phyloP scores from a whole-genome alignment of 768 basidiomycete species.

The Sporobolomyces pararoseus region DNA sequence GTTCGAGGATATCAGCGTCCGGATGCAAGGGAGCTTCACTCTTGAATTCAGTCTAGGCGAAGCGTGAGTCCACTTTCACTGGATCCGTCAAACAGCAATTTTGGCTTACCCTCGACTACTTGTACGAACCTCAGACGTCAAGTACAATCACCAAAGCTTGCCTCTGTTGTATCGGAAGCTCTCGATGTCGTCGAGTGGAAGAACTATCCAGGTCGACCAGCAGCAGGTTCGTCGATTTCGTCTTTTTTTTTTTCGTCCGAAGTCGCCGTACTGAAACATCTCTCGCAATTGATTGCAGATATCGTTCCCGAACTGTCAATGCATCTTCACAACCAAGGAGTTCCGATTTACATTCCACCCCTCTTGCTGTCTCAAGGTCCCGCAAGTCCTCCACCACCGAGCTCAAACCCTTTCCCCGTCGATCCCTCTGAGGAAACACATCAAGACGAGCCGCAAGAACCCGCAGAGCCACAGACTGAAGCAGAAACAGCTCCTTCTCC shows the following conservation, averaged over 20 bases:
- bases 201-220: conserved; percentile 59
- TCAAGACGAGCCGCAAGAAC: no score
- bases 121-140: conserved; percentile 51
- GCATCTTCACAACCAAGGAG: conserved; percentile 60
- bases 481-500: no score
- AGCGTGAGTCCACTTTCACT: conserved; percentile 55
- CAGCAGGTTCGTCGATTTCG: conserved; percentile 61
- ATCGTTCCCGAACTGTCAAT: conserved; percentile 57
- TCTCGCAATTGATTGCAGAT: not conserved
- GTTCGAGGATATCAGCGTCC: conserved; percentile 85
- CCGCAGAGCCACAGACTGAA: not conserved
- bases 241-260: conserved; percentile 37
- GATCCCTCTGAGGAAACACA: not conserved
- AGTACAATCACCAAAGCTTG: conserved; percentile 64
- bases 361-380: conserved; percentile 18
- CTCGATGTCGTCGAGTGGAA: conserved; percentile 74
- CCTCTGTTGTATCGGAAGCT: conserved; percentile 65
- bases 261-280: not conserved
- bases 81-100: no score
- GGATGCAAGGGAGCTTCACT: conserved; percentile 70
- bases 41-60: conserved; percentile 65
- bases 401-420: conserved; percentile 29
- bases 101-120: not conserved
- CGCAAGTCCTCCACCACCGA: conserved; percentile 22
- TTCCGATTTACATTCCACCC: conserved; percentile 56